Evolutionary conservation across 176 grass and related monocot species (phyloP), one percentile per base, ranked within the genome.

Genomic region (Saccharum spontaneum): DNA sequence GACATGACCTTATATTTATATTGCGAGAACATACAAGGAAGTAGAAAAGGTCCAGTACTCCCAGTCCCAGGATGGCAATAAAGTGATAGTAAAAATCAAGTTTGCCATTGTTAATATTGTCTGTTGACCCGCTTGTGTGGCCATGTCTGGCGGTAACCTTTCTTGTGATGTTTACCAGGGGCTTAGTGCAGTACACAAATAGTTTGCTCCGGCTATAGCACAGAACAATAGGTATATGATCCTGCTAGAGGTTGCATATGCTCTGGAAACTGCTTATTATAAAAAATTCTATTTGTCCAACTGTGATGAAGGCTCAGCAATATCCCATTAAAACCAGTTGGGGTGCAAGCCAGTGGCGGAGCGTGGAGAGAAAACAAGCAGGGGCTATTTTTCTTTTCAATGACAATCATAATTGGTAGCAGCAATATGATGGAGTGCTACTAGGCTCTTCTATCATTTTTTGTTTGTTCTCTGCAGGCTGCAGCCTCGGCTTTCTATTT

Each of bases 261-360:
- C 23, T 98, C 91, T 13, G 91, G 96, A 59, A 98, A 94, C 86
- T 95, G 89, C 75, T 83, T 87, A 65, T 98, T 98, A 71, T 95
- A 95, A 73, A 95, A 73, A 98, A 90, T 73, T 98, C 87, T 24
- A 95, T 90, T 82, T 95, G 93, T 60, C 91, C 93, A 61, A 98
- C 88, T 70, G 84, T 83, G 11, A 84, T 89, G 82, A 98, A 90
- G 54, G 87, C 80, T 92, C 82, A 20, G 89, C 88, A 46, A 94
- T 65, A 77, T 50, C 96, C 93, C 69, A 98, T 80, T 76, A 98
- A 82, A 26, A 28, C 28, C 28, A 28, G 28, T 28, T 28, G 28
- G 28, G 28, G 28, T 28, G 28, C 28, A 28, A 28, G 28, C 28
- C 34, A 36, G 34, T 36, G 34, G 34, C 4, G 1, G 34, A 36